These are phyloP conservation scores for Alternaria sp. DNA, from an alignment of 2,329 filamentous ascomycete genomes.

Conservation along the genomic window DNA sequence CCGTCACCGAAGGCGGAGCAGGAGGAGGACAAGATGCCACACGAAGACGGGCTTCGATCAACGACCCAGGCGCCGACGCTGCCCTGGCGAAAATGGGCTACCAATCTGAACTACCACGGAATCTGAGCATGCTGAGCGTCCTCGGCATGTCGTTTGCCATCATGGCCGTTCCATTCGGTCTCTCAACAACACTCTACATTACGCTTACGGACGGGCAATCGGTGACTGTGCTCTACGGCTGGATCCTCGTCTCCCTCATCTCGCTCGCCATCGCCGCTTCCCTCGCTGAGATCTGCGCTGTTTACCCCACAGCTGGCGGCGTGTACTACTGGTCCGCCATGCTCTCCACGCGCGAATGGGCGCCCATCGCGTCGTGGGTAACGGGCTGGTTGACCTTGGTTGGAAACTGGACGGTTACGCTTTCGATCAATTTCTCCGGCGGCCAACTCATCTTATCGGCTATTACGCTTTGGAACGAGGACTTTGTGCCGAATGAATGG, in stretches of 20 bases:
- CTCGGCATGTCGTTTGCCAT: conserved; percentile 75
- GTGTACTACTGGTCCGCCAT: conserved; percentile 75
- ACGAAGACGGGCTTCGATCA: conserved; percentile 22
- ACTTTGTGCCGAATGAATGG: conserved; percentile 70
- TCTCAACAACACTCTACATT: conserved; percentile 72
- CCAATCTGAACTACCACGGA: conserved; percentile 69
- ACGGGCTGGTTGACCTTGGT: conserved; percentile 76
- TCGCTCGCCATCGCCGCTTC: conserved; percentile 72
- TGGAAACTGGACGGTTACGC: conserved; percentile 73
- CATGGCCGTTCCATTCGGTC: conserved; percentile 74
- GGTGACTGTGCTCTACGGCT: conserved; percentile 74
- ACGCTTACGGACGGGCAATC: conserved; percentile 71
- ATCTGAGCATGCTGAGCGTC: conserved; percentile 72
- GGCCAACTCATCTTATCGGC: conserved; percentile 68
- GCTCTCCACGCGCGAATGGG: conserved; percentile 69
- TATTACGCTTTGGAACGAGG: conserved; percentile 73
- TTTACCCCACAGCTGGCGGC: conserved; percentile 77
- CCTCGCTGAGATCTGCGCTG: conserved; percentile 77
- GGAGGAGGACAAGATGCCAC: conserved; percentile 4
- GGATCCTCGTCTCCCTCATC: conserved; percentile 70
- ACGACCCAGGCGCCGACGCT: conserved; percentile 61
- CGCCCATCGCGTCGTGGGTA: conserved; percentile 71
- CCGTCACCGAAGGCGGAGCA: conserved; percentile 24
- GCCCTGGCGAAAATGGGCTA: conserved; percentile 72
- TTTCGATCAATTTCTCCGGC: conserved; percentile 73